Evolutionary conservation across 164 flowering plant genomes (phyloP), one percentile per base, ranked within the genome.

Genomic region (Cinnamomum micranthum): DNA sequence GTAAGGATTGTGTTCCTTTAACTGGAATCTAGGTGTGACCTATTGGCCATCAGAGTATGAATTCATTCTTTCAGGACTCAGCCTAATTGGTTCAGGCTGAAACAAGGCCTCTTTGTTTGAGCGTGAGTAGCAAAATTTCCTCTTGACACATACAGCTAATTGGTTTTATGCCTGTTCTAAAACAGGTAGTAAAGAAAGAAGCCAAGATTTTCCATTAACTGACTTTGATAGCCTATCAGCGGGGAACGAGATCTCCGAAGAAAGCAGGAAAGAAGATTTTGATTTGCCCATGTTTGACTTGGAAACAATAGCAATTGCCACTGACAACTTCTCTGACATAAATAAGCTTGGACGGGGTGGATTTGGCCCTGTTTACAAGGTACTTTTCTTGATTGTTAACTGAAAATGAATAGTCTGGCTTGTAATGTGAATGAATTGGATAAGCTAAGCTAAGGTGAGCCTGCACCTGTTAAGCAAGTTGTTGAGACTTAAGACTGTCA

Each of bases 351-450:
- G 79, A 67, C 67, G 68, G 23, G 79, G 79, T 35, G 79, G 79
- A 41, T 77, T 77, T 77, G 79, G 75, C 13, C 60, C 75, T 51
- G 79, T 77, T 51, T 77, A 77, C 67, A 77, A 41, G 75, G 77
- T 74, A 68, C 51, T 20, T n/a, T 20, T 50, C 72, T 64, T 11
- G 7, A 4, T n/a, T 15, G 60, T 55, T 15, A 12, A 55, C 7
- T 15, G 60, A 55, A 55, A 55, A 15, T 4, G 0, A 31, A 1
- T 15, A 14, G 60, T 55, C 20, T 4, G 19, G 60, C 17, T 14
- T 2, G 60, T 20, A 15, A 55, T 15, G 20, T 17, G 60, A 12
- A 12, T 55, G 60, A 20, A 55, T 55, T 55, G 0, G 60, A 55
- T 41, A 55, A 55, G 59, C 0, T 9, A 13, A 0, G 17, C 60